These are phyloP conservation scores for Cymodocea nodosa DNA, from an alignment of 116 monocot species.

Conservation along the genomic window DNA sequence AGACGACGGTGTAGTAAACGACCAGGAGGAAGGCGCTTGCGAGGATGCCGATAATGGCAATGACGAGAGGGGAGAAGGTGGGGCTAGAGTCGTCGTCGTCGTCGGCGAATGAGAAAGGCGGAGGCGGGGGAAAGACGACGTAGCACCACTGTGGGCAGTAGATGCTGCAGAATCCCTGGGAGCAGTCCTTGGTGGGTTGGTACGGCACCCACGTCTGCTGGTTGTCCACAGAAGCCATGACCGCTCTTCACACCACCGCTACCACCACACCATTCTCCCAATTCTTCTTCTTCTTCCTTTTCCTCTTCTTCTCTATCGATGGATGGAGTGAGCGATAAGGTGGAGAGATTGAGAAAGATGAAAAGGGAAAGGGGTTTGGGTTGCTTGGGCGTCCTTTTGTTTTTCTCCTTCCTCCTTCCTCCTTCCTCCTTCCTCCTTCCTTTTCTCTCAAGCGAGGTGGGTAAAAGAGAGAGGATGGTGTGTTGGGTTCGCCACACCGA, in stretches of 20 bases:
- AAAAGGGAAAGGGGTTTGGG: too few relatives aligned
- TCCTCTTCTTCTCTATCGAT: too few relatives aligned
- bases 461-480: too few relatives aligned
- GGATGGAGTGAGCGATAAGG: too few relatives aligned
- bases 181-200: constrained; percentile 34
- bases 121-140: constrained; percentile 38
- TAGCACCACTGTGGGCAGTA: constrained; percentile 62
- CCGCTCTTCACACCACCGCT: constrained; percentile 1
- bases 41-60: constrained; percentile 45
- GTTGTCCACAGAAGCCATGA: neutral
- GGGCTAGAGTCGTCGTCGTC: constrained; percentile 7
- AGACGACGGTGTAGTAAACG: constrained; percentile 36
- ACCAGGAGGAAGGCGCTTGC: constrained; percentile 34
- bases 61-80: constrained; percentile 39
- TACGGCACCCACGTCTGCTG: constrained; percentile 19
- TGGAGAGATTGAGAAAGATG: too few relatives aligned
- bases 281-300: too few relatives aligned
- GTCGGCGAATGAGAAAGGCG: constrained; percentile 19
- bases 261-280: too few relatives aligned
- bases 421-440: too few relatives aligned
- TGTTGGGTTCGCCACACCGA: too few relatives aligned
- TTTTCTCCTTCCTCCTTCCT: too few relatives aligned
- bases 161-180: constrained; percentile 39
- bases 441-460: too few relatives aligned
- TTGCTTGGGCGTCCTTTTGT: too few relatives aligned